A percentile compares a stretch with the other conserved stretches of the same genome.
phyloP scores from a whole-genome alignment of 148 eudicot species.

The Nepenthes mirabilis region DNA sequence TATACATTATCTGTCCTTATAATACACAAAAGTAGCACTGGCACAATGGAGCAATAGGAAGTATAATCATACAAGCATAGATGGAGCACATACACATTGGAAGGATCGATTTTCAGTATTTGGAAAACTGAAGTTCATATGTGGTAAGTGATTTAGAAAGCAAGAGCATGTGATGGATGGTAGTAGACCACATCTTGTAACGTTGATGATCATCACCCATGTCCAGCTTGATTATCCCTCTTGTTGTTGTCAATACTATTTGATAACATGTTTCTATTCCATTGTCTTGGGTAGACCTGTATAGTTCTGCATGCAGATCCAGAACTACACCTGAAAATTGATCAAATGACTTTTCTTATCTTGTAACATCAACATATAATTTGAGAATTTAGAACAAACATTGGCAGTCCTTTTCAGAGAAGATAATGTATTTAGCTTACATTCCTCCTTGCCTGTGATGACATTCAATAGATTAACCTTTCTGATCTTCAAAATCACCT shows the following conservation, averaged over 20 bases:
- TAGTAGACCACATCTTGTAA: constrained; percentile 65
- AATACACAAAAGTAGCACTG: too few species aligned
- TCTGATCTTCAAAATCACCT: constrained; percentile 65
- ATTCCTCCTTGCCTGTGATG: constrained; percentile 40
- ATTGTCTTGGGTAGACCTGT: constrained; percentile 52
- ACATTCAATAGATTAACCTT: constrained; percentile 52
- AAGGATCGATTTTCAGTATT: constrained; percentile 16
- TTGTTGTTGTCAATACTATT: constrained; percentile 54
- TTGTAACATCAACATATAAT: neutral
- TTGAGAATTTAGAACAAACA: neutral
- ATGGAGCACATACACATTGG: neutral
- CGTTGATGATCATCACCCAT: constrained; percentile 64
- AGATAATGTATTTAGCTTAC: constrained; percentile 28
- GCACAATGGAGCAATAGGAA: too few species aligned
- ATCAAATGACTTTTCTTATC: neutral
- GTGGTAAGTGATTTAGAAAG: constrained; percentile 51
- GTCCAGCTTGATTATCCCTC: constrained; percentile 65
- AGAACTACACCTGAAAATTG: constrained; percentile 36
- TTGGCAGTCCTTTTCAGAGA: neutral
- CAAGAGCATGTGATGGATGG: constrained; percentile 61
- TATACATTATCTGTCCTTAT: too few species aligned
- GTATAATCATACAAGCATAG: constrained; percentile 1
- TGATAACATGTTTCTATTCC: constrained; percentile 55
- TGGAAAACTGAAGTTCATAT: constrained; percentile 55
- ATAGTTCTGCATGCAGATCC: constrained; percentile 63